These are phyloP conservation scores for Geotrichum phurueaensis DNA, from an alignment of 1,139 yeast genomes.

Conservation along the genomic window DNA sequence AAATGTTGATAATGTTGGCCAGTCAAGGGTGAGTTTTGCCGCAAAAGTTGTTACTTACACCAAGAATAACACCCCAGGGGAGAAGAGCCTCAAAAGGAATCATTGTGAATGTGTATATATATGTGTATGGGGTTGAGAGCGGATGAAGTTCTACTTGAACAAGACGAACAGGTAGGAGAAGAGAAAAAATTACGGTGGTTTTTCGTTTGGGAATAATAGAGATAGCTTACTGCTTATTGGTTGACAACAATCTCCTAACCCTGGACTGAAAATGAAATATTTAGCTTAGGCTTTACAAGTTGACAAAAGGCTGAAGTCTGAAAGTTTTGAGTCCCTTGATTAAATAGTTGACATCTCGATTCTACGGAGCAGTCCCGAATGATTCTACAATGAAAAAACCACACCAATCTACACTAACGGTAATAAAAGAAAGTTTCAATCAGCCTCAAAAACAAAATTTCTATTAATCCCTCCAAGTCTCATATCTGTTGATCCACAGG, in stretches of 20 bases:
- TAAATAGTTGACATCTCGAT: neutral
- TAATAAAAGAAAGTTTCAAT: neutral
- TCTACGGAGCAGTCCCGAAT: neutral
- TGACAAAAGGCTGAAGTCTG: neutral
- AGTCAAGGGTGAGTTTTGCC: neutral
- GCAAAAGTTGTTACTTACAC: slow-evolving; percentile 35
- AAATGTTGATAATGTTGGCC: neutral
- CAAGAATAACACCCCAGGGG: slow-evolving; percentile 60
- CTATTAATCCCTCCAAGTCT: neutral
- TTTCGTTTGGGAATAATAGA: slow-evolving; percentile 4
- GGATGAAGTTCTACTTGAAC: slow-evolving; percentile 27
- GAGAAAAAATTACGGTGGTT: slow-evolving; percentile 5
- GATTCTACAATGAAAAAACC: neutral
- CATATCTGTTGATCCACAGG: neutral
- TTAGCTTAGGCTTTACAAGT: neutral
- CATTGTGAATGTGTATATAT: slow-evolving; percentile 34
- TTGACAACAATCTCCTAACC: slow-evolving; percentile 5
- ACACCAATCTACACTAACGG: neutral
- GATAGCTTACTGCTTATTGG: slow-evolving; percentile 10
- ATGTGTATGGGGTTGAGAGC: neutral
- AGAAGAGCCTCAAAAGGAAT: slow-evolving; percentile 69
- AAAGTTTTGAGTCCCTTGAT: neutral
- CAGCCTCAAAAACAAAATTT: neutral
- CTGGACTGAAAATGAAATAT: neutral
- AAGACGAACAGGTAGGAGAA: neutral